Base-by-base conservation (phyloP, 345 rosid genomes). In the Populus simonii region DNA sequence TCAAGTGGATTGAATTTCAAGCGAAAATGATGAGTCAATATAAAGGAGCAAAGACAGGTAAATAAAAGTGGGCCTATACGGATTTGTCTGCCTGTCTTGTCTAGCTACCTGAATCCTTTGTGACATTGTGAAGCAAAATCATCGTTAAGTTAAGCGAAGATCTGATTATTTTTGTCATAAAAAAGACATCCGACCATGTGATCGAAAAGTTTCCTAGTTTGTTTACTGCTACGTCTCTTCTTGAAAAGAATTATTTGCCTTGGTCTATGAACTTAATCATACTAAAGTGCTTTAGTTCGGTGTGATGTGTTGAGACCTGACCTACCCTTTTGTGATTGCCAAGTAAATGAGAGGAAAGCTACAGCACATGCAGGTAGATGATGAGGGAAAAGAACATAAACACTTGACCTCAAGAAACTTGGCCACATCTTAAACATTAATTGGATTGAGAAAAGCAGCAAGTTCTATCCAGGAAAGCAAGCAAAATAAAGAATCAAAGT, bases 1-100 rank as follows among this genome's bases (percentile, higher is more conserved):
- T 47, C 3, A 13, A 41, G 27, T 73, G 63, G 74, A 68, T 74
- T 83, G 77, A 51, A 61, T 53, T 43, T 74, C 18, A 83, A 81
- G 88, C 79, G 67, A 74, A 76, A 80, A 81, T 79, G 81, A 80
- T 78, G 77, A 59, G 22, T 18, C 66, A 22, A 22, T 6, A 25
- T 3, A 51, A 45, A 18, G 36, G 33, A 29, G 22, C 17, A 3
- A 1, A 1, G 17, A 16, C 47, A 39, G 71, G 29, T 8, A 38
- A 1, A 2, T 1, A 57, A 65, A 74, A 79, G 77, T 55, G 75
- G 76, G 73, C 25, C 38, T 20, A 38, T 33, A 66, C 20, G 59
- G 59, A 53, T 8, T 2, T 18, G 23, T 59, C 63, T 59, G 15
- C 3, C 29, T 13, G 29, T 38, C 23, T 41, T 66, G 61, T 62